phyloP scores from a whole-genome alignment of 768 basidiomycete genomes.

The Vararia minispora region DNA sequence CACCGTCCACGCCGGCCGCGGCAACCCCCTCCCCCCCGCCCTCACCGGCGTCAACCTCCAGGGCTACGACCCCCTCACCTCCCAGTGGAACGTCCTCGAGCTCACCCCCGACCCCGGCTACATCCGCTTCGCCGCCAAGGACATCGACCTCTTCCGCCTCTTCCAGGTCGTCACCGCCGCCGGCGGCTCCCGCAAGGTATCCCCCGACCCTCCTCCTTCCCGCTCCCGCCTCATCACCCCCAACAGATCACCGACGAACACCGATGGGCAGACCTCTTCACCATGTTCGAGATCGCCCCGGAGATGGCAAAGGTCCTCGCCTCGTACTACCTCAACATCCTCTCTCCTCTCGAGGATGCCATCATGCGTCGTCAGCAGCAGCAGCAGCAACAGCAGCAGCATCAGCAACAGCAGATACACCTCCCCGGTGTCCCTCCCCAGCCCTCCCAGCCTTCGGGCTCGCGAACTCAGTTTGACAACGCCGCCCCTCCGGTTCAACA shows the following conservation, averaged over 20 bases:
- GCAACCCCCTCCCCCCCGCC: constrained; percentile 62
- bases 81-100: constrained; percentile 60
- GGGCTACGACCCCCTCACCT: constrained; percentile 49
- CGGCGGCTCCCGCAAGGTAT: constrained; percentile 55
- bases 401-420: neutral
- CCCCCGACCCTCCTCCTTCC: constrained; percentile 13
- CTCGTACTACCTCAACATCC: constrained; percentile 49
- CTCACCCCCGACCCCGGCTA: constrained; percentile 44
- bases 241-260: constrained; percentile 11
- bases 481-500: too few species aligned
- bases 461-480: too few species aligned
- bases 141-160: constrained; percentile 66
- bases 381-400: constrained; percentile 45
- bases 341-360: constrained; percentile 69
- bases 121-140: constrained; percentile 60
- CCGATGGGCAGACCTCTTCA: constrained; percentile 22
- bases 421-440: too few species aligned
- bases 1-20: constrained; percentile 42
- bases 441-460: too few species aligned
- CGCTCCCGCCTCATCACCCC: constrained; percentile 1
- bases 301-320: constrained; percentile 37
- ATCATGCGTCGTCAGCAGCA: too few species aligned
- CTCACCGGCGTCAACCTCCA: constrained; percentile 52
- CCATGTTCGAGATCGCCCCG: constrained; percentile 29
- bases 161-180: constrained; percentile 49